A percentile compares a stretch with the other conserved stretches of the same genome.
Conservation (phyloP, 2,329 filamentous ascomycete genomes). For the Epicoccum sorghinum region DNA sequence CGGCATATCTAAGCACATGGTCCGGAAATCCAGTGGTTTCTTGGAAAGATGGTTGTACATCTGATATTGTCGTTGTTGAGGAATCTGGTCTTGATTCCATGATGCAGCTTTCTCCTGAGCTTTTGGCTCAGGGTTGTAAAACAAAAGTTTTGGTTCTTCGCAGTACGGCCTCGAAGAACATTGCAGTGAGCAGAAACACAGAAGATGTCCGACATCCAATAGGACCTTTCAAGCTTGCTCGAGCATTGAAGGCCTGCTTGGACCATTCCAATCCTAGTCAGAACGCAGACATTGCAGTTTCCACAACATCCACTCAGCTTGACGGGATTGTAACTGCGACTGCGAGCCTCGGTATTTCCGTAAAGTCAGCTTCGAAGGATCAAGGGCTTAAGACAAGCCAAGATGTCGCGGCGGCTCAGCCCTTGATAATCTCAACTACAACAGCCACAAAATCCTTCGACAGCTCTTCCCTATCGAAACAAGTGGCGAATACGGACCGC, state of each 20-base stretch:
- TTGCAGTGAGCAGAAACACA: constrained; percentile 22
- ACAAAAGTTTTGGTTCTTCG: constrained; percentile 10
- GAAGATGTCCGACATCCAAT: constrained; percentile 48
- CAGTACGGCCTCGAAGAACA: not conserved
- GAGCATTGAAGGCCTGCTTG: constrained; percentile 41
- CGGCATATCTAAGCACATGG: constrained; percentile 25
- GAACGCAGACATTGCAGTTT: not conserved
- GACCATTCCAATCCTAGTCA: not conserved
- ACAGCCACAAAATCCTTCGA: not conserved
- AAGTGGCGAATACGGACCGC: not conserved
- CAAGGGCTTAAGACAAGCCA: not conserved
- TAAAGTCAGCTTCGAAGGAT: not conserved
- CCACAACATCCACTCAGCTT: not conserved
- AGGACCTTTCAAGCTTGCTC: constrained; percentile 49
- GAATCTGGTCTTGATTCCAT: constrained; percentile 1
- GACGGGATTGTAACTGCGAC: not conserved
- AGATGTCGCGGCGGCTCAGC: no score
- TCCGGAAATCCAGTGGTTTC: constrained; percentile 12
- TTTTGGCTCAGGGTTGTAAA: not conserved
- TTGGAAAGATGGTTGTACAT: not conserved
- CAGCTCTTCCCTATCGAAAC: not conserved
- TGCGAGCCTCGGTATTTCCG: not conserved
- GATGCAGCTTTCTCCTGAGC: not conserved
- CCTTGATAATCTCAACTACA: no score
- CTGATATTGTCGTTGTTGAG: constrained; percentile 8